Conservation (phyloP, 2,329 filamentous ascomycete genomes). For the Fusarium phyllophilum region DNA sequence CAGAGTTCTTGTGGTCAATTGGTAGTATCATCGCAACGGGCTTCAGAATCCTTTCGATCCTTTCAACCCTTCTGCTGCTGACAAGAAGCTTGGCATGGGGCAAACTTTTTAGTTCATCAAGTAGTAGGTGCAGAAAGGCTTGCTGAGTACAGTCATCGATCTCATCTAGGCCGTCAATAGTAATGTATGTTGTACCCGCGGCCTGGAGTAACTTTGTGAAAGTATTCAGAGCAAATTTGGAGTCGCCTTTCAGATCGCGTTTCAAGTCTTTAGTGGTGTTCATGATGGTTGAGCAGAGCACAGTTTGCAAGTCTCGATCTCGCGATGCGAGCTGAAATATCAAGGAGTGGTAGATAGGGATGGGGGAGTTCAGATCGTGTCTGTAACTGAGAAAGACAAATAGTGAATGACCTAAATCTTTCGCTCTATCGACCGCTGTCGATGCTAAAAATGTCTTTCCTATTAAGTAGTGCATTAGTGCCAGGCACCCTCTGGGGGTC, state of each 20-base stretch:
- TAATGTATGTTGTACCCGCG: neutral
- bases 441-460: neutral
- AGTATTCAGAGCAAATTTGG: neutral
- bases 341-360: neutral
- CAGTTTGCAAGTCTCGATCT: neutral
- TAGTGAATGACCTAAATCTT: neutral
- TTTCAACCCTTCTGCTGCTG: neutral
- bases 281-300: neutral
- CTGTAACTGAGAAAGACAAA: neutral
- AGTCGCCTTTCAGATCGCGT: neutral
- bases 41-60: neutral
- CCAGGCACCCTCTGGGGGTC: neutral
- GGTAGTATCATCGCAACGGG: neutral
- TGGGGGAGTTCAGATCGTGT: neutral
- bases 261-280: neutral
- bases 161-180: neutral
- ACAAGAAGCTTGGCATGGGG: neutral
- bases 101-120: fast-evolving
- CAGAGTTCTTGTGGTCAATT: neutral
- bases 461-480: fast-evolving
- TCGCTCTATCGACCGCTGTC: fast-evolving
- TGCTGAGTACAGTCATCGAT: neutral
- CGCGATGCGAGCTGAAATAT: neutral
- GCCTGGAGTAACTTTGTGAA: neutral
- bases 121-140: neutral